Base-by-base conservation (phyloP, 129 eudicot species). In the Glebionis coronaria region DNA sequence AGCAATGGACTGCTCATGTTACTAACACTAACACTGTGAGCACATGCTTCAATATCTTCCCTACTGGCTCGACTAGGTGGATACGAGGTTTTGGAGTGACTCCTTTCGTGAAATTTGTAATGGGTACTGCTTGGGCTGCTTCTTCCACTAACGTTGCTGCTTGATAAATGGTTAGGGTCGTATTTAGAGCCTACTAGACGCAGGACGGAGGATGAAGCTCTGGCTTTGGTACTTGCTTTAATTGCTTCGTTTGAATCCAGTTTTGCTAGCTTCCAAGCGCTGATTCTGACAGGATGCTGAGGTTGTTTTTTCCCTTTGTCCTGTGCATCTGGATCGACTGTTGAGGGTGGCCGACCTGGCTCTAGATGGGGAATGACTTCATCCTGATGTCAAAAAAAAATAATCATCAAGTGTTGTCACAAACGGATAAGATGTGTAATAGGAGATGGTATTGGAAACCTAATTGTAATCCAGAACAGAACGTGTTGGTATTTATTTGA, bases 321-420 rank as follows among this genome's bases (percentile, higher is more conserved):
- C n/a, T n/a, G n/a, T n/a, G n/a, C n/a, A n/a, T n/a, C n/a, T n/a
- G n/a, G n/a, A n/a, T n/a, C n/a, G n/a, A n/a, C n/a, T n/a, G n/a
- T n/a, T n/a, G n/a, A n/a, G 64, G 98, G 97, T 44, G 84, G 62
- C 73, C 79, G 84, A 46, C 98, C 98, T 14, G 98, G 98, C 50
- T 90, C 95, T 72, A 92, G 73, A 56, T 86, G 98, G 35, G 98
- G 98, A 69, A 85, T 86, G 52, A 93, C 97, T 79, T 93, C 98
- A 49, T 93, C 98, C 98, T n/a, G n/a, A 70, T 44, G 16, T 47
- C 60, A 77, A 38, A 4, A 12, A n/a, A 59, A 46, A 3, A 49
- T 35, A 61, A 56, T 18, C 12, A 9, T 25, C 49, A 18, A 11
- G 15, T 12, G 12, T 63, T 3, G 15, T 45, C 40, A 31, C 9